A percentile compares a stretch with the other conserved stretches of the same genome.
Evolutionary conservation across 345 rosid genomes (phyloP).

Genomic region (Arabidopsis arenosa): DNA sequence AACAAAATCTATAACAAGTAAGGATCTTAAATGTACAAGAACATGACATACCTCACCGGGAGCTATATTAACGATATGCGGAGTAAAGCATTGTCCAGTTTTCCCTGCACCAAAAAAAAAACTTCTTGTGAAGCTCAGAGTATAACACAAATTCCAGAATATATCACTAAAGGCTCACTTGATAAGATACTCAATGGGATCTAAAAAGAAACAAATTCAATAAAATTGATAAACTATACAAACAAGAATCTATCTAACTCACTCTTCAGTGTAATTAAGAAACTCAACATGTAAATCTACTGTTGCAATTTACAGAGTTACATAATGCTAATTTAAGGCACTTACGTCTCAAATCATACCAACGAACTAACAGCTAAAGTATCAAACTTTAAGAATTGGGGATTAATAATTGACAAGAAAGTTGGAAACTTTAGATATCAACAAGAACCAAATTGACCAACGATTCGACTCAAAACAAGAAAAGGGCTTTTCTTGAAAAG

Average conservation of each 20-base stretch:
- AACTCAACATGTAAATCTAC: not conserved
- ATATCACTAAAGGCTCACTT: not conserved
- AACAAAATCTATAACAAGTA: not conserved
- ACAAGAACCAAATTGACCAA: not conserved
- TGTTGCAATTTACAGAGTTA: constrained; percentile 7
- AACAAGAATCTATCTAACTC: constrained; percentile 6
- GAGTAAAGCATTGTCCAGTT: constrained; percentile 79
- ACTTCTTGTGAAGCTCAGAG: constrained; percentile 13
- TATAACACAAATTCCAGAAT: constrained; percentile 8
- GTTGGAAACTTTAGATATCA: constrained; percentile 12
- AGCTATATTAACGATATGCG: constrained; percentile 74
- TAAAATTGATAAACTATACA: not conserved
- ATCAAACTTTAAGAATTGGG: not conserved
- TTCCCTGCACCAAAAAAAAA: constrained; percentile 53
- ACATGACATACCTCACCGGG: constrained; percentile 77
- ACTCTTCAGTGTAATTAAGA: not conserved
- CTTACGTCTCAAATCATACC: constrained; percentile 18
- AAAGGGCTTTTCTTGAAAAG: constrained; percentile 13
- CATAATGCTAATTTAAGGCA: constrained; percentile 7
- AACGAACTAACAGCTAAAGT: not conserved
- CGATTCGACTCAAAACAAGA: not conserved
- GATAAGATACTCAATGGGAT: constrained; percentile 1
- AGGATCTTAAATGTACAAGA: constrained; percentile 8
- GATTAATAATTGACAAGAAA: constrained; percentile 15
- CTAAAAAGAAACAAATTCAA: constrained; percentile 1